These are phyloP conservation scores for Nelumbo lutea DNA, from an alignment of 164 flowering plant species.

Conservation along the genomic window DNA sequence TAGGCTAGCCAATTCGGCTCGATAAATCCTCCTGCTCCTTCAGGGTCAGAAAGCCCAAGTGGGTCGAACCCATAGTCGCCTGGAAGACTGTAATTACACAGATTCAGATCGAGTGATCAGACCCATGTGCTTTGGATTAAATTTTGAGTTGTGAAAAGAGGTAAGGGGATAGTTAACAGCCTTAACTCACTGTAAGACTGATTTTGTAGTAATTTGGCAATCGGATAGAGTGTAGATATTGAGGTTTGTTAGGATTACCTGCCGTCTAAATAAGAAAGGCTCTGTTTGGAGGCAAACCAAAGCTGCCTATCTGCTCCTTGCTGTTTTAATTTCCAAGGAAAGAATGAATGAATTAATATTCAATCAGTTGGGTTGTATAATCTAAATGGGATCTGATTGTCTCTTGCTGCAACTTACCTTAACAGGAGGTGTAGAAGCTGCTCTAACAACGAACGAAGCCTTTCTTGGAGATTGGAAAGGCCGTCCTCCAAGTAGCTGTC, in stretches of 20 bases:
- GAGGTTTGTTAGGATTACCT: constrained; percentile 40
- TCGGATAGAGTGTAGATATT: too few relatives aligned
- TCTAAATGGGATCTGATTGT: too few relatives aligned
- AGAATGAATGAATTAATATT: not conserved
- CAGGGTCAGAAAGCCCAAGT: constrained; percentile 92
- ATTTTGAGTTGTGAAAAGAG: too few relatives aligned
- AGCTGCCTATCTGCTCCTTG: constrained; percentile 83
- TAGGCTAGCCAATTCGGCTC: constrained; percentile 95
- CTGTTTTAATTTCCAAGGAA: constrained; percentile 33
- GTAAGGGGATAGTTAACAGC: too few relatives aligned
- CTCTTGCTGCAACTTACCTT: constrained; percentile 37
- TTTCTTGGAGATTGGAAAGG: constrained; percentile 35
- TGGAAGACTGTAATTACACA: constrained; percentile 49
- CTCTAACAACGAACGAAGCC: constrained; percentile 62
- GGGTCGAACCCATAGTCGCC: constrained; percentile 97
- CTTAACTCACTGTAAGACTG: too few relatives aligned
- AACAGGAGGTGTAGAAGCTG: constrained; percentile 81
- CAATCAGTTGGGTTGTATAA: too few relatives aligned
- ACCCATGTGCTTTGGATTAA: too few relatives aligned
- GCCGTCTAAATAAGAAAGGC: constrained; percentile 93
- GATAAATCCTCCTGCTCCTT: constrained; percentile 92
- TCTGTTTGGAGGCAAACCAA: constrained; percentile 97
- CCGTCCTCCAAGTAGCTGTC: constrained; percentile 52
- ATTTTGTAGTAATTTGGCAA: too few relatives aligned
- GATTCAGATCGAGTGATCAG: too few relatives aligned